Base-by-base conservation (phyloP, 768 basidiomycete genomes). In the Hypsizygus marmoreus region DNA sequence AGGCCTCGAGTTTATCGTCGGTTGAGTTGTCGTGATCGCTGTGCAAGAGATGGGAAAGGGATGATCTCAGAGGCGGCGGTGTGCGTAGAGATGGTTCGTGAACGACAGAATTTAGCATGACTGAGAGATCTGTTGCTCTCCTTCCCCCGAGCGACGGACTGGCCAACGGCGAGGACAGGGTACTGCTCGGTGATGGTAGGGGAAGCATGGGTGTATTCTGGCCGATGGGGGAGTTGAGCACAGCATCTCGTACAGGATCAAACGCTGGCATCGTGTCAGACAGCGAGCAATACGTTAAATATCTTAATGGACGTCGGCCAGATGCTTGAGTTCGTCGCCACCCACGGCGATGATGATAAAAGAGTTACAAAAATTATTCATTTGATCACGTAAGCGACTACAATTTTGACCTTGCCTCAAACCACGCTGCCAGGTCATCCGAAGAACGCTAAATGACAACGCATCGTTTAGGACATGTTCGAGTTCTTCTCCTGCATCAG, bases 171-270 rank as follows among this genome's bases (percentile, higher is more conserved):
- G 77, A 67, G 51, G 73, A 62, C 37, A 55, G 40, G 44, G 56
- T 40, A 50, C 51, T 51, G 55, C 44, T 51, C 50, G 59, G 50
- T 39, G 60, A 57, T 49, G 60, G 48, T 29, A 55, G 50, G 47
- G 54, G 50, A 43, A 62, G 53, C 43, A 51, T 52, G 19, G 59
- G 56, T 13, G 51, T 71, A 45, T 75, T 61, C 53, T 74, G 73
- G 30, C 76, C 73, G 57, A 81, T 65, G 23, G 88, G 88, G 32
- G 86, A 87, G 67, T 88, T 88, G 57, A 87, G 79, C 59, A 89
- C 86, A 51, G 89, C 89, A 76, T 91, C 89, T 64, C 89, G 80
- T 51, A 91, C 88, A 58, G 89, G 88, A 76, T 91, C 89, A 75
- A 90, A 89, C 47, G 79, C 79, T 56, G 88, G 83, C 84, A 84